Evolutionary conservation across 495 filamentous ascomycete species (phyloP).

Genomic region (Podospora conica): DNA sequence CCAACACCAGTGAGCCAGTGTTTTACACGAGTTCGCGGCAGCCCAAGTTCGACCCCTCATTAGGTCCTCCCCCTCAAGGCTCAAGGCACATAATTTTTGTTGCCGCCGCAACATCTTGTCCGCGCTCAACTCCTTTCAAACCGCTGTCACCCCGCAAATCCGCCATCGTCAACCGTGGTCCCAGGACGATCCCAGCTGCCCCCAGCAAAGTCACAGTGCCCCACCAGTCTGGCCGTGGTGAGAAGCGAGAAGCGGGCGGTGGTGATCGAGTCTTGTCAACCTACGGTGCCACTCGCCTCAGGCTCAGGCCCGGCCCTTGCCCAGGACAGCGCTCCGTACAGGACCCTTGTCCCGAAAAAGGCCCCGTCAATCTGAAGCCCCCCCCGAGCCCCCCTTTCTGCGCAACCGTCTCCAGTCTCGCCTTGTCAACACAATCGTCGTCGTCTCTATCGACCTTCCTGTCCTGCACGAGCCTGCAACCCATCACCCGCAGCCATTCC

Average conservation of each 20-base stretch:
- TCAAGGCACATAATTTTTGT: neutral
- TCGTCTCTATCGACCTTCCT: constrained; percentile 1
- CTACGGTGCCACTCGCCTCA: constrained; percentile 8
- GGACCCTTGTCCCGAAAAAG: constrained; percentile 6
- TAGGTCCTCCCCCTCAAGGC: neutral
- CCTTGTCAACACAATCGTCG: constrained; percentile 4
- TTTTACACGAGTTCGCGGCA: neutral
- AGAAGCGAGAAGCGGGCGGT: neutral
- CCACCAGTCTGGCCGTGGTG: constrained; percentile 3
- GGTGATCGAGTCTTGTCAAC: constrained; percentile 4
- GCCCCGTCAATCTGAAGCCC: constrained; percentile 2
- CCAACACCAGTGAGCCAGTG: neutral
- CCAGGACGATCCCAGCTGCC: constrained; percentile 3
- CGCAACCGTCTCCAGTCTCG: constrained; percentile 4
- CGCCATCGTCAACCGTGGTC: constrained; percentile 10
- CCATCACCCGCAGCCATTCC: neutral
- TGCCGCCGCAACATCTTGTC: neutral
- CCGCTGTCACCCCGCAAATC: neutral
- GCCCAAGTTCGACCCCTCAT: neutral
- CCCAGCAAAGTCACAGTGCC: constrained; percentile 6
- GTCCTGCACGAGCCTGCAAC: constrained; percentile 1
- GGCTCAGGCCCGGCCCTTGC: neutral
- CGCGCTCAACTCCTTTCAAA: neutral
- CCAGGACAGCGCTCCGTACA: neutral
- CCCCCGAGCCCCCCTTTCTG: constrained; percentile 7